Conservation (phyloP, 495 filamentous ascomycete genomes). For the Sphaerosporella brunnea region DNA sequence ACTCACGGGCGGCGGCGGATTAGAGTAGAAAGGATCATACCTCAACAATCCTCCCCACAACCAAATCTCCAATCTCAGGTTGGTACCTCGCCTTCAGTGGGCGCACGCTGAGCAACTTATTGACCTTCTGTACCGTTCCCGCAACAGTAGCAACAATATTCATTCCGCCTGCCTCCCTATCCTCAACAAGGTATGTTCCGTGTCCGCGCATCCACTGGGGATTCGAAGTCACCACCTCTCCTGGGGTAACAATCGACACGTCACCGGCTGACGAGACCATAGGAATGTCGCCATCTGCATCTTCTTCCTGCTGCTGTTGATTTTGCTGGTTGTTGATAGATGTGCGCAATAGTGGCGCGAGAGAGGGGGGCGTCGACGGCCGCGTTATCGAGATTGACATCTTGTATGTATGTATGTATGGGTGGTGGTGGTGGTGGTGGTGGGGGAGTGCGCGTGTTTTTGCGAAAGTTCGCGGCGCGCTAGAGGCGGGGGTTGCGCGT, state of each 20-base stretch:
- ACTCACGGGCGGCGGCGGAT: neutral
- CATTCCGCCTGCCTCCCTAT: slow-evolving; percentile 3
- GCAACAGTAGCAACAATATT: slow-evolving; percentile 73
- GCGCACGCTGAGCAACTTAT: slow-evolving; percentile 82
- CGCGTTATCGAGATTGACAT: too few relatives aligned
- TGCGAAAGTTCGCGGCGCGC: too few relatives aligned
- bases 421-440: too few relatives aligned
- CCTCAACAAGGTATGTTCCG: slow-evolving; percentile 17
- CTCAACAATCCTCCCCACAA: slow-evolving; percentile 82
- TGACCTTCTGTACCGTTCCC: slow-evolving; percentile 73
- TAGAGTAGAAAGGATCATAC: slow-evolving; percentile 2
- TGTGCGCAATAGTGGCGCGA: too few relatives aligned
- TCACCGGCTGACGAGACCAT: too few relatives aligned
- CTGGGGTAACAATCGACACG: slow-evolving; percentile 73
- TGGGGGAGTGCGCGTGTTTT: too few relatives aligned
- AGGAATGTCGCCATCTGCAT: too few relatives aligned
- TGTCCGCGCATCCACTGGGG: slow-evolving; percentile 87
- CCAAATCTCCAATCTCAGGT: slow-evolving; percentile 87
- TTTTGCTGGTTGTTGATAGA: too few relatives aligned
- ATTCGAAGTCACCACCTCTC: slow-evolving; percentile 72
- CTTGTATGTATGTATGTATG: too few relatives aligned
- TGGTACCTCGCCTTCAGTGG: slow-evolving; percentile 86
- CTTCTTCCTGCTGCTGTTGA: too few relatives aligned
- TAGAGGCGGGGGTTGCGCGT: too few relatives aligned
- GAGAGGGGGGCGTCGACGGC: too few relatives aligned